Evolutionary conservation across 2,329 filamentous ascomycete genomes (phyloP).

Genomic region (Botrytis galanthina): DNA sequence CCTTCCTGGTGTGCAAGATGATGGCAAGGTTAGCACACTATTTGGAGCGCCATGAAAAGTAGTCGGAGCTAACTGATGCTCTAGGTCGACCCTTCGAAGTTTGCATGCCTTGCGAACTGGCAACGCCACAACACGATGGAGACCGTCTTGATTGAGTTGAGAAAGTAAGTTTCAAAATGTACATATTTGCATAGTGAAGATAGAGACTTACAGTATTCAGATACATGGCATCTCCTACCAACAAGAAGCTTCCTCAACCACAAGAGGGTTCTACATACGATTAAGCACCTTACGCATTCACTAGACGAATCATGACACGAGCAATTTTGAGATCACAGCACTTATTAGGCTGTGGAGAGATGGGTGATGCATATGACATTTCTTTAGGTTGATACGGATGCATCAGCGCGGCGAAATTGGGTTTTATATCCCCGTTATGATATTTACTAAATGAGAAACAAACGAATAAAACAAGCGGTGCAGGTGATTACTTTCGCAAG

Average conservation of each 20-base stretch:
- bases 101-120: constrained; percentile 87
- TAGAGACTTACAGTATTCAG: constrained; percentile 46
- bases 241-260: constrained; percentile 96
- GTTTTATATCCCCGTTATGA: constrained; percentile 24
- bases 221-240: constrained; percentile 85
- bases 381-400: constrained; percentile 30
- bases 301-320: constrained; percentile 6
- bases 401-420: constrained; percentile 40
- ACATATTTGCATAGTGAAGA: background rate
- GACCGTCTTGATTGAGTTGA: constrained; percentile 81
- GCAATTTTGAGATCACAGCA: constrained; percentile 2
- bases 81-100: constrained; percentile 76
- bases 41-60: background rate
- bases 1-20: constrained; percentile 82
- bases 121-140: constrained; percentile 94
- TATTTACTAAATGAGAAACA: constrained; percentile 26
- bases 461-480: constrained; percentile 19
- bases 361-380: constrained; percentile 19
- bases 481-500: constrained; percentile 13
- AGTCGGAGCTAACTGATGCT: background rate
- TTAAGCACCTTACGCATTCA: background rate
- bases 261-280: constrained; percentile 71
- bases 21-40: constrained; percentile 62
- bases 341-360: background rate
- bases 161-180: constrained; percentile 55